phyloP scores from a whole-genome alignment of 805 yeast genomes.

The Cyberlindnera misumaiensis region DNA sequence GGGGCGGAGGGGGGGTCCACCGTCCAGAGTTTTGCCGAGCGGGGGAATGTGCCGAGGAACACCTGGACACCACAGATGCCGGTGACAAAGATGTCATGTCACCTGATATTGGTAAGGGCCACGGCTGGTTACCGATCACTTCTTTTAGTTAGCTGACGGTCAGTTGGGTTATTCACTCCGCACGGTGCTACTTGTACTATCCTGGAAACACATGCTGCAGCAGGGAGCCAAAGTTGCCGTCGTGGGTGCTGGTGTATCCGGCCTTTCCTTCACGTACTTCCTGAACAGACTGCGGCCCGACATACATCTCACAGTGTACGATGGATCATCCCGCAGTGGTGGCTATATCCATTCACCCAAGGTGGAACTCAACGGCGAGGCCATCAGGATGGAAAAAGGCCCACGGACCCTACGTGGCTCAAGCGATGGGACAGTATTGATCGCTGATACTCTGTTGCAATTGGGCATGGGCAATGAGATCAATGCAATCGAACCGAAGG shows the following conservation, averaged over 20 bases:
- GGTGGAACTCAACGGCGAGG: constrained; percentile 26
- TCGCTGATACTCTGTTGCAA: constrained; percentile 49
- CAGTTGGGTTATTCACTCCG: too few species aligned
- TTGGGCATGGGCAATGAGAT: constrained; percentile 45
- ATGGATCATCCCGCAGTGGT: constrained; percentile 49
- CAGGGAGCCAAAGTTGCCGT: constrained; percentile 50
- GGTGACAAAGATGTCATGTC: too few species aligned
- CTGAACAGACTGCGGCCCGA: constrained; percentile 73
- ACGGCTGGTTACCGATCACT: too few species aligned
- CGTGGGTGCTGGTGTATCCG: constrained; percentile 86
- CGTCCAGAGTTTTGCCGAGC: background rate
- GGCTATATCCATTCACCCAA: constrained; percentile 69
- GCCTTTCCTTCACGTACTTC: constrained; percentile 67
- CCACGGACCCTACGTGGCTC: constrained; percentile 86
- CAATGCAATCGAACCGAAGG: constrained; percentile 47
- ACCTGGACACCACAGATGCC: background rate
- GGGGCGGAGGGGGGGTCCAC: too few species aligned
- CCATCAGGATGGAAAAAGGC: constrained; percentile 61
- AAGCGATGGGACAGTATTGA: constrained; percentile 67
- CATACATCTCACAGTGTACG: constrained; percentile 55
- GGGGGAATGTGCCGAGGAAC: background rate
- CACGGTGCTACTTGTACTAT: too few species aligned
- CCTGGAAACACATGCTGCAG: constrained; percentile 8
- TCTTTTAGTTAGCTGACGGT: too few species aligned
- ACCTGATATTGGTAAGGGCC: too few species aligned